These are phyloP conservation scores for Colletotrichum endophyticum DNA, from an alignment of 2,329 filamentous ascomycete species.

Conservation along the genomic window DNA sequence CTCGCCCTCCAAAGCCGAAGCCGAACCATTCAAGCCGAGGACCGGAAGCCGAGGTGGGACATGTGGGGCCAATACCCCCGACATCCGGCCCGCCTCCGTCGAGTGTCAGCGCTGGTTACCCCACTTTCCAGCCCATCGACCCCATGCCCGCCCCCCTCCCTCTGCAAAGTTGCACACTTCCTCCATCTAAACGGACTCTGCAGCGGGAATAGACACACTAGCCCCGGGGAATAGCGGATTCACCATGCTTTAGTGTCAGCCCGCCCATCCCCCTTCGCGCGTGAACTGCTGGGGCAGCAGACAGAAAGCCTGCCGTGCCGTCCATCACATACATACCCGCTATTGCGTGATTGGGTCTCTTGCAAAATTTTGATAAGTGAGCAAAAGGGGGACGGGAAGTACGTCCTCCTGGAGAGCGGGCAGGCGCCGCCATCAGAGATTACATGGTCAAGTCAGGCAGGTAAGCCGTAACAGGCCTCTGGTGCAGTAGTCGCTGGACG, in stretches of 20 bases:
- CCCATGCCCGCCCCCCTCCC: background rate
- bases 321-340: constrained; percentile 7
- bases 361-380: background rate
- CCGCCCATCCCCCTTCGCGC: background rate
- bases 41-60: background rate
- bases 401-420: background rate
- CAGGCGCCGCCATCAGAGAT: background rate
- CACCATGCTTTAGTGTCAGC: background rate
- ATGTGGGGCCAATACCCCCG: background rate
- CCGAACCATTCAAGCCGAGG: background rate
- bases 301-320: background rate
- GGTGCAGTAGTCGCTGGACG: background rate
- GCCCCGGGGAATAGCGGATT: background rate
- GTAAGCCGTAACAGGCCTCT: background rate
- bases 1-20: background rate
- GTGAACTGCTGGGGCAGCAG: background rate
- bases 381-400: background rate
- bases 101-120: background rate
- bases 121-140: background rate
- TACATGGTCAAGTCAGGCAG: background rate
- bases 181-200: background rate
- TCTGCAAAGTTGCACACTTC: background rate
- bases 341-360: constrained; percentile 10
- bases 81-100: background rate
- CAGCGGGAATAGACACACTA: background rate